These are phyloP conservation scores for Carallia pectinifolia DNA, from an alignment of 345 rosid species.

Conservation along the genomic window DNA sequence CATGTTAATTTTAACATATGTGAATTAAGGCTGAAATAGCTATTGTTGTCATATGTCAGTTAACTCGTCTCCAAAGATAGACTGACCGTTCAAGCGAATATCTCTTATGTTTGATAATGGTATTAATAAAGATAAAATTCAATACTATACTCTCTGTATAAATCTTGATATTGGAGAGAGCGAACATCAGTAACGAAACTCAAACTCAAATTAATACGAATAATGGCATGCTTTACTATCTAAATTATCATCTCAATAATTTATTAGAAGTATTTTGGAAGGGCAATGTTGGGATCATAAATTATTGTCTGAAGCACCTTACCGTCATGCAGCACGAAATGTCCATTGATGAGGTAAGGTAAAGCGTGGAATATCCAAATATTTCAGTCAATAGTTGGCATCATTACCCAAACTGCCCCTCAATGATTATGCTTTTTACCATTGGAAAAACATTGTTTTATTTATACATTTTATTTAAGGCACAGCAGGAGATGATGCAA, in stretches of 20 bases:
- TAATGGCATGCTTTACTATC: too few relatives aligned
- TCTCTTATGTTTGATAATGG: too few relatives aligned
- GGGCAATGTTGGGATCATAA: conserved; percentile 24
- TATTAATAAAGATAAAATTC: too few relatives aligned
- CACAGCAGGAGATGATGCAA: conserved; percentile 18
- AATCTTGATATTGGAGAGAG: too few relatives aligned
- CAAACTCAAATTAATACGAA: too few relatives aligned
- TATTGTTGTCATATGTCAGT: too few relatives aligned
- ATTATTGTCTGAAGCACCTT: conserved; percentile 8
- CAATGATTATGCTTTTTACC: conserved; percentile 21
- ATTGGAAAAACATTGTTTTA: not conserved
- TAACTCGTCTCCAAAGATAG: too few relatives aligned
- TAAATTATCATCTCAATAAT: not conserved
- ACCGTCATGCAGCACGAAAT: conserved; percentile 20
- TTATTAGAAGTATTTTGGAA: conserved; percentile 2
- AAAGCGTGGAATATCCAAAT: not conserved
- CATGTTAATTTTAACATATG: too few relatives aligned
- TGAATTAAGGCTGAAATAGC: too few relatives aligned
- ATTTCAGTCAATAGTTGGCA: not conserved
- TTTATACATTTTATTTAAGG: not conserved
- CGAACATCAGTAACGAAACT: too few relatives aligned
- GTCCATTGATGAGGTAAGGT: conserved; percentile 9
- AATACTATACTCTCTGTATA: too few relatives aligned
- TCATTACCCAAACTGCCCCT: conserved; percentile 29
- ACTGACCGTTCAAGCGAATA: too few relatives aligned